Percentiles rank a stretch among this genome's conserved stretches.
Evolutionary conservation across 164 flowering plant species (phyloP).

Genomic region (Stephania yunnanensis): DNA sequence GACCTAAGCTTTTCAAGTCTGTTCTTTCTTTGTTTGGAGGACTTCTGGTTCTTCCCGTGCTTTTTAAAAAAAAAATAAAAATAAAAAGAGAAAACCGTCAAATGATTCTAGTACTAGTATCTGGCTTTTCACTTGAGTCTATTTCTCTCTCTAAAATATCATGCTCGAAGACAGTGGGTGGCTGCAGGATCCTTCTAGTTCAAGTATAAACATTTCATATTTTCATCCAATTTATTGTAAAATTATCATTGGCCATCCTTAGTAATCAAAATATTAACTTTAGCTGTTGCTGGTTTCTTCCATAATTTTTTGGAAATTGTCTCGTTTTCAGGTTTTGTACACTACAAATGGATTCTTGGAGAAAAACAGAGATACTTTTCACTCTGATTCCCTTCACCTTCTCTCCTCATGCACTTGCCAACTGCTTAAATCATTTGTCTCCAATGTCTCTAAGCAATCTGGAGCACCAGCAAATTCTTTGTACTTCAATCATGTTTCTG

Average conservation of each 20-base stretch:
- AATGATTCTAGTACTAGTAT: background rate
- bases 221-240: background rate
- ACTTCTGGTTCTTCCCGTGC: no score
- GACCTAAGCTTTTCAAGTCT: no score
- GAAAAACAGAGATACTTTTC: slow-evolving; percentile 83
- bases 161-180: no score
- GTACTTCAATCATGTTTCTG: slow-evolving; percentile 21
- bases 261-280: background rate
- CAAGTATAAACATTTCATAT: background rate
- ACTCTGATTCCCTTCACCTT: slow-evolving; percentile 50
- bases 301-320: background rate
- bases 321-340: slow-evolving; percentile 60
- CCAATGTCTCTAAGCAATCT: slow-evolving; percentile 34
- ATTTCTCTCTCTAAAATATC: no score
- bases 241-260: background rate
- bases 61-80: no score
- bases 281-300: background rate
- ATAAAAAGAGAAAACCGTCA: background rate
- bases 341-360: slow-evolving; percentile 79
- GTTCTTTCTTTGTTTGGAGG: no score
- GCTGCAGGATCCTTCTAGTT: no score
- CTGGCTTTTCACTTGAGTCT: no score
- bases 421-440: slow-evolving; percentile 54
- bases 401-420: slow-evolving; percentile 55
- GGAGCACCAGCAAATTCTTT: slow-evolving; percentile 22